These are phyloP conservation scores for Silybum marianum DNA, from an alignment of 129 eudicot genomes.

Conservation along the genomic window DNA sequence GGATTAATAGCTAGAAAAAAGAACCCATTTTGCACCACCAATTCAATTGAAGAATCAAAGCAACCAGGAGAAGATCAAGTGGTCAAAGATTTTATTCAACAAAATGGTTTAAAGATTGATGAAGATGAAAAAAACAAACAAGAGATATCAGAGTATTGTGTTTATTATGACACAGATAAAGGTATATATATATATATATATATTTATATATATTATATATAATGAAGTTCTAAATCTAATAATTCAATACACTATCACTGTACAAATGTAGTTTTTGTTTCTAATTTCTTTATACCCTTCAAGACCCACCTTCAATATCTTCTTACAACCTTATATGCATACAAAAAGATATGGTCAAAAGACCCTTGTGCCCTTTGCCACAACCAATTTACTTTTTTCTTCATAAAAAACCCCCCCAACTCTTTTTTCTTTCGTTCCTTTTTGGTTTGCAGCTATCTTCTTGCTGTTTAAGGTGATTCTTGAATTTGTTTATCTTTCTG, in stretches of 20 bases:
- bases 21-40: neutral
- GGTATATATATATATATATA: slow-evolving; percentile 12
- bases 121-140: slow-evolving; percentile 19
- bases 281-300: neutral
- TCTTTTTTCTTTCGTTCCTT: neutral
- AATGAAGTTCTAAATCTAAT: slow-evolving; percentile 4
- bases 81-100: neutral
- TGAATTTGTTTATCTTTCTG: neutral
- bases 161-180: slow-evolving; percentile 36
- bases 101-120: slow-evolving; percentile 23
- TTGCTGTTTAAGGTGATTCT: slow-evolving; percentile 29
- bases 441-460: slow-evolving; percentile 13
- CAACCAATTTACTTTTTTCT: slow-evolving; percentile 1
- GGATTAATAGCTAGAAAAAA: neutral
- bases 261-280: neutral
- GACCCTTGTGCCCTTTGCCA: too few relatives aligned
- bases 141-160: slow-evolving; percentile 19
- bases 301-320: neutral
- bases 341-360: too few relatives aligned
- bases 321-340: too few relatives aligned
- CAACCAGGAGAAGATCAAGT: slow-evolving; percentile 12
- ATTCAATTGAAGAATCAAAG: neutral
- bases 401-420: neutral
- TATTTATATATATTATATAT: too few relatives aligned
- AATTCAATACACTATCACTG: too few relatives aligned